Evolutionary conservation across 768 basidiomycete genomes (phyloP).

Genomic region (Psilocybe sp.): DNA sequence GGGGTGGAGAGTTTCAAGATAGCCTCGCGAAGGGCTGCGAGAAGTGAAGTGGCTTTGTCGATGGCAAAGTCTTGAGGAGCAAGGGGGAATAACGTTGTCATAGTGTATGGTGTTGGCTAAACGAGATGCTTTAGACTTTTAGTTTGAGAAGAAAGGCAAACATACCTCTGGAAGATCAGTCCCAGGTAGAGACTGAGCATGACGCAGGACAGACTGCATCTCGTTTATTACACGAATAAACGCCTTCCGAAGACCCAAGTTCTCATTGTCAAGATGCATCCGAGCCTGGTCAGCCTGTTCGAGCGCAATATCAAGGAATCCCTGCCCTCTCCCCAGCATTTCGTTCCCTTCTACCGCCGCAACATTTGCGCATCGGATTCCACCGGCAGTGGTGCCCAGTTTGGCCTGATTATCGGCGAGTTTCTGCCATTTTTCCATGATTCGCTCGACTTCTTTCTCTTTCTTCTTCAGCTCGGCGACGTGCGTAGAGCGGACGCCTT

Average conservation of each 20-base stretch:
- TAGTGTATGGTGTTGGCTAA: conserved; percentile 44
- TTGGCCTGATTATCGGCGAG: conserved; percentile 67
- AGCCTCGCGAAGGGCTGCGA: conserved; percentile 38
- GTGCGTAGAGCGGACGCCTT: conserved; percentile 66
- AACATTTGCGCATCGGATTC: conserved; percentile 54
- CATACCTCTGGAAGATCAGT: conserved; percentile 47
- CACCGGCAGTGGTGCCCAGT: conserved; percentile 44
- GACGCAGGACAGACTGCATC: conserved; percentile 52
- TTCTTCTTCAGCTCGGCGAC: conserved; percentile 74
- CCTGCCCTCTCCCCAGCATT: conserved; percentile 46
- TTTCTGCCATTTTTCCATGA: conserved; percentile 73
- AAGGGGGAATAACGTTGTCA: conserved; percentile 52
- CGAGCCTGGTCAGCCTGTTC: conserved; percentile 73
- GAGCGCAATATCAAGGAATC: conserved; percentile 62
- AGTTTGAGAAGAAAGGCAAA: conserved; percentile 7
- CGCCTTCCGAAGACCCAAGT: conserved; percentile 54
- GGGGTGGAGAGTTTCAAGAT: conserved; percentile 27
- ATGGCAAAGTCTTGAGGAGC: conserved; percentile 46
- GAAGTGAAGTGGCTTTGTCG: conserved; percentile 43
- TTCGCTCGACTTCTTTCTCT: conserved; percentile 76
- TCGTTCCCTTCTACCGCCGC: conserved; percentile 43
- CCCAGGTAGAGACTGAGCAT: conserved; percentile 33
- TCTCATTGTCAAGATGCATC: conserved; percentile 61
- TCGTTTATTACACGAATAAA: conserved; percentile 65
- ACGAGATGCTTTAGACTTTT: conserved; percentile 9